Percentiles rank a stretch among this genome's conserved stretches.
Conservation (phyloP, 306 rosid species). For the Quercus wislizeni region DNA sequence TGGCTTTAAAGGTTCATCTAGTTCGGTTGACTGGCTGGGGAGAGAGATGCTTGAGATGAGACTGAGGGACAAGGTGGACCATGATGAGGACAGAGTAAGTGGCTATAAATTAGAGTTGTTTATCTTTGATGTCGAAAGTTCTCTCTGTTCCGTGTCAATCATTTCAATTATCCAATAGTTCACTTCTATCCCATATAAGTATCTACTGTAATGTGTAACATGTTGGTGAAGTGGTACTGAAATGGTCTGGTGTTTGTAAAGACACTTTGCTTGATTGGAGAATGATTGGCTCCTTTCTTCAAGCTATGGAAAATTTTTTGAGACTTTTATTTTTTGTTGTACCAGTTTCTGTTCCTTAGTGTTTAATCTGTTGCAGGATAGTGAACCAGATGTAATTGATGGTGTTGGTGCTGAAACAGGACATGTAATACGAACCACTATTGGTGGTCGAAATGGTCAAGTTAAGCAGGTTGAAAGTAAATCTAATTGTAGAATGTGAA, state of each 20-base stretch:
- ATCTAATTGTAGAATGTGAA: neutral
- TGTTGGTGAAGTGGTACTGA: neutral
- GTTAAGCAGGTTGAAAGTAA: conserved; percentile 69
- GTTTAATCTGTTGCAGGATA: conserved; percentile 58
- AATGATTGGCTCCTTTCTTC: neutral
- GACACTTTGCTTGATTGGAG: neutral
- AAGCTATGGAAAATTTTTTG: neutral
- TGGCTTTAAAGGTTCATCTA: conserved; percentile 79
- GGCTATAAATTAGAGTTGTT: neutral
- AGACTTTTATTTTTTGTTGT: neutral
- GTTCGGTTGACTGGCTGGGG: conserved; percentile 97
- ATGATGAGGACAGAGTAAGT: conserved; percentile 66
- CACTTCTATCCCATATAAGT: neutral
- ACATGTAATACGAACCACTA: conserved; percentile 80
- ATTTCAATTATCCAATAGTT: neutral
- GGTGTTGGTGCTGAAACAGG: conserved; percentile 95
- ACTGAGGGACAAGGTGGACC: conserved; percentile 58
- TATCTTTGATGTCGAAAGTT: neutral
- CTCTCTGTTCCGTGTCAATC: conserved; percentile 5
- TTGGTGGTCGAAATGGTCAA: conserved; percentile 84
- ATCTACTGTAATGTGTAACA: neutral
- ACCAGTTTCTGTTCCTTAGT: conserved; percentile 13
- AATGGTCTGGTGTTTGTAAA: neutral
- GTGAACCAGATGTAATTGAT: conserved; percentile 81
- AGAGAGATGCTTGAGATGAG: conserved; percentile 98